phyloP scores from a whole-genome alignment of 352 stramenopile genomes.

The Phytophthora palmivora region DNA sequence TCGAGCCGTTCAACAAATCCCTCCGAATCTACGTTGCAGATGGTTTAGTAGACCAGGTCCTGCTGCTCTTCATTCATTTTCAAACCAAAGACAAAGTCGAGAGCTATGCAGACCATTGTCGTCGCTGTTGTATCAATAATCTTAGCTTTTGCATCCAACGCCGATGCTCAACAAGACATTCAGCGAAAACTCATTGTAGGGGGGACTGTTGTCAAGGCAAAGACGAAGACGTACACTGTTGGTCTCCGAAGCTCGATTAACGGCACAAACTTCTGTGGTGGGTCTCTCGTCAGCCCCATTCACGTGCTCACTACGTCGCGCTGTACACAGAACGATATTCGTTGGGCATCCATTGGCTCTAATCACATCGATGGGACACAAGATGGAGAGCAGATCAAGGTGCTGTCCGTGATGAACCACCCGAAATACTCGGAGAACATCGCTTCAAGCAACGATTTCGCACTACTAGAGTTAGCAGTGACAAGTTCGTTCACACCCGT shows the following conservation, averaged over 20 bases:
- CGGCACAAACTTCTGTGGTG: slow-evolving; percentile 15
- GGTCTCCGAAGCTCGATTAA: slow-evolving; percentile 2
- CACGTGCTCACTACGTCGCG: slow-evolving; percentile 10
- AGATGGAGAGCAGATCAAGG: slow-evolving; percentile 17
- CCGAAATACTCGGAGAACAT: slow-evolving; percentile 10
- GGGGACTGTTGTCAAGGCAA: slow-evolving; percentile 2
- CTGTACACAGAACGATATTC: slow-evolving; percentile 8
- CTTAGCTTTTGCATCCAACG: background rate
- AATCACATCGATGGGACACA: slow-evolving; percentile 1
- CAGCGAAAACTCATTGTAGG: slow-evolving; percentile 18
- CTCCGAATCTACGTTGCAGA: slow-evolving; percentile 1
- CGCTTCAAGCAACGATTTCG: slow-evolving; percentile 9
- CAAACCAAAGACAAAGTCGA: background rate
- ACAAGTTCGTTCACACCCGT: slow-evolving; percentile 1
- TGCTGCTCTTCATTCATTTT: background rate
- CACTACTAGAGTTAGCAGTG: slow-evolving; percentile 6
- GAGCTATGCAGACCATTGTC: background rate
- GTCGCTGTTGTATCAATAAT: background rate
- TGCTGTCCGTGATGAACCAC: slow-evolving; percentile 13
- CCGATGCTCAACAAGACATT: slow-evolving; percentile 1
- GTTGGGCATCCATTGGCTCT: slow-evolving; percentile 8
- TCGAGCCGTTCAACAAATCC: slow-evolving; percentile 1
- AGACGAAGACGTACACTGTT: slow-evolving; percentile 14
- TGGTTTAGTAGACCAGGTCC: no score
- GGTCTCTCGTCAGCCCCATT: slow-evolving; percentile 7